Base-by-base conservation (phyloP, 306 rosid species). In the Macrotyloma uniflorum region DNA sequence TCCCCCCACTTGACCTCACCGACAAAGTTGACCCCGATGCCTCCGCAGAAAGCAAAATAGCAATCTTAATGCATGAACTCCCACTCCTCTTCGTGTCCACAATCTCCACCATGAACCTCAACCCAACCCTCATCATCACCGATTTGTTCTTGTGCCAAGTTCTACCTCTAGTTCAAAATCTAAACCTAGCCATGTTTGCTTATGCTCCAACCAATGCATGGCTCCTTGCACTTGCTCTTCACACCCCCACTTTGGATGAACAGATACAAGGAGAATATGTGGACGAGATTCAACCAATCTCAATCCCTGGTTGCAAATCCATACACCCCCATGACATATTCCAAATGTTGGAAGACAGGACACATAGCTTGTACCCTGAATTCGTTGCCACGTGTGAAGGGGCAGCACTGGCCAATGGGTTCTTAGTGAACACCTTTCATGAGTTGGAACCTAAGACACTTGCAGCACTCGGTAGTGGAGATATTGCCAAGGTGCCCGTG, bases 281-380 rank as follows among this genome's bases (percentile, higher is more conserved):
- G 1, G 0, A 74, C 26, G 40, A 3, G 16, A 42, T 1, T 3
- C 1, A 6, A n/a, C 35, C 22, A 1, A 42, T 75, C 62, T 8
- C 59, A 46, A 45, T 75, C 22, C 79, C 79, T 0, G 79, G 79
- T 62, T 75, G 79, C 20, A 75, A 30, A 30, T 0, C 70, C n/a
- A 1, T 75, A 2, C 2, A 62, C 2, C 79, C 71, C 8, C 3
- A 18, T 13, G 79, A 75, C 47, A 32, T 75, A 58, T 45, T 59
- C 10, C 3, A n/a, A 0, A 18, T 30, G 45, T 8, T 74, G 55
- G 15, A 1, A 0, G 79, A 74, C 20, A 45, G 23, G 49, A 74
- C 32, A 24, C 32, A 74, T 1, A 11, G 16, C 59, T 13, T 45
- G 35, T 61, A 74, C 38, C 57, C 9, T 8, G 79, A 74, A 19